Evolutionary conservation across 2,329 filamentous ascomycete species (phyloP), one percentile per base, ranked within the genome.

Genomic region (Alternaria angustiovoidea): DNA sequence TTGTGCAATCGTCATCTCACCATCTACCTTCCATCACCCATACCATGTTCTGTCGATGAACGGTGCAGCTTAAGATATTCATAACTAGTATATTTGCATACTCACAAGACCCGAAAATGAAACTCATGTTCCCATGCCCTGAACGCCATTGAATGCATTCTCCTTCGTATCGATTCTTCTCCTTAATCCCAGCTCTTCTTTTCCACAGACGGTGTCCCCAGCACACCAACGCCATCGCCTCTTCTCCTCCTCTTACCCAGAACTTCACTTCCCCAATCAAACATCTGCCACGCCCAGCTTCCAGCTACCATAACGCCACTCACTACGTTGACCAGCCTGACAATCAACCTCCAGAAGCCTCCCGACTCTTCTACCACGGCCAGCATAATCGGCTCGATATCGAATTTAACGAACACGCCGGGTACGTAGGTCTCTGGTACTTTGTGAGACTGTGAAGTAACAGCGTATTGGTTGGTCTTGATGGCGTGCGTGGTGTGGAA

Each of bases 381-480:
- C 54, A 99, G 84, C 77, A 95, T 82, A 71, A 99, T 94, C 1
- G 95, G 95, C 83, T 99, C 95, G 70, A 99, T 97, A 77, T 98
- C 94, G 81, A 96, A 99, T 82, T 98, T 99, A 86, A 99, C 92
- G 78, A 98, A 99, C 63, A 99, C 88, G 32, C 95, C 95, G 0
- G 95, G 95, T 1, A 97, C 87, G 59, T 83, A 81, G 63, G 75
- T 88, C 72, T 96, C 91, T 55, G 84, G 82, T 42, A 96, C 86
- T 36, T 84, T 81, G 71, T 89, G 87, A 69, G 87, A 90, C 82
- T 98, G 94, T 75, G 94, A 92, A 0, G 94, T 98, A 0, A 97
- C 95, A 61, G 94, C 95, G 82, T 99, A 99, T 80, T 99, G 95
- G 83, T 99, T 99, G 16, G 95, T 98, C 79, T 90, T 88, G 75